phyloP scores from a whole-genome alignment of 257 asterid genomes.

The Solanum rostratum region DNA sequence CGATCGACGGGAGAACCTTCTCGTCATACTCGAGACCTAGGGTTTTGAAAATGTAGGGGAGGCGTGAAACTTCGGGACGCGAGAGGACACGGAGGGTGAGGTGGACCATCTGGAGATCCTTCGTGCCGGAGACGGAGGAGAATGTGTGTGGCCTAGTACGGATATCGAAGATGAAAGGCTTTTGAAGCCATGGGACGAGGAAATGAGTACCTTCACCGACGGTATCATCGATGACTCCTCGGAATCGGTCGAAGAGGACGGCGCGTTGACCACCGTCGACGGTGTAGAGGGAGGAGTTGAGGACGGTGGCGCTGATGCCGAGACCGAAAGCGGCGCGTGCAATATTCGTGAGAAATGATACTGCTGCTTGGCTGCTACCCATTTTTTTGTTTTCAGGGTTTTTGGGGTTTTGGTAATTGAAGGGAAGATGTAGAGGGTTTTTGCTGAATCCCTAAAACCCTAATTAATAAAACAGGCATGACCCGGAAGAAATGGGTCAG shows the following conservation, averaged over 20 bases:
- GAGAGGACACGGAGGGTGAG: slow-evolving; percentile 89
- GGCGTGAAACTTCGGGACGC: slow-evolving; percentile 66
- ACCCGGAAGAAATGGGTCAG: background rate
- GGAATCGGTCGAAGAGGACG: slow-evolving; percentile 85
- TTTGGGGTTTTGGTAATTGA: background rate
- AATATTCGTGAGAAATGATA: slow-evolving; percentile 41
- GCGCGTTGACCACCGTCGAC: slow-evolving; percentile 98
- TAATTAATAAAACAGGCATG: background rate
- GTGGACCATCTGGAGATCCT: slow-evolving; percentile 98
- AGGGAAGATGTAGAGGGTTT: background rate
- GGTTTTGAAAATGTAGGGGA: slow-evolving; percentile 68
- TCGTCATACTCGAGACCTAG: slow-evolving; percentile 90
- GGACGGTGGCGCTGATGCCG: slow-evolving; percentile 48
- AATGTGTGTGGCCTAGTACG: slow-evolving; percentile 87
- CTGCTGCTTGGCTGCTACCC: slow-evolving; percentile 61
- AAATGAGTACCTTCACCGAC: slow-evolving; percentile 92
- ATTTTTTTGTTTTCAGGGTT: slow-evolving; percentile 5
- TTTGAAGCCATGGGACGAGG: slow-evolving; percentile 82
- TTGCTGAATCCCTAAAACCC: background rate
- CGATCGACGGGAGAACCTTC: slow-evolving; percentile 89
- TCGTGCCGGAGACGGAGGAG: slow-evolving; percentile 75
- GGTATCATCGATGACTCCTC: slow-evolving; percentile 65
- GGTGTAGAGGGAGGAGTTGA: slow-evolving; percentile 74
- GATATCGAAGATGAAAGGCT: slow-evolving; percentile 78
- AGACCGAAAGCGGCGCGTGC: slow-evolving; percentile 76